These are phyloP conservation scores for Isoetes taiwanensis DNA, from an alignment of 75 land plant genomes.

Conservation along the genomic window DNA sequence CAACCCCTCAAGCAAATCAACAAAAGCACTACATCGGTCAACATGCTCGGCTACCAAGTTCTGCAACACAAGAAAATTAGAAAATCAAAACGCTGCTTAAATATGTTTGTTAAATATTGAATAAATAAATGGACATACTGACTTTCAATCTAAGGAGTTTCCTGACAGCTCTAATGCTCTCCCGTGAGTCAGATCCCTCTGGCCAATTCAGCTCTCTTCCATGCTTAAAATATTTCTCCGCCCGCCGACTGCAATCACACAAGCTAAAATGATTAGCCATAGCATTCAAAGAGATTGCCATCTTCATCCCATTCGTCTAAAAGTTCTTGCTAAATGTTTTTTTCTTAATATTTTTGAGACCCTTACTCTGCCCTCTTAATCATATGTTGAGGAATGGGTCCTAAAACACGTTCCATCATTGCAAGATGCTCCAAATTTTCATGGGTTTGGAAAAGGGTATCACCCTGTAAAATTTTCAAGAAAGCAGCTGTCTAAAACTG, in stretches of 20 bases:
- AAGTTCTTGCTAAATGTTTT: not conserved
- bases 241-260: conserved; percentile 34
- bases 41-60: not conserved
- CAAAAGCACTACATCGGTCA: not conserved
- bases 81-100: not conserved
- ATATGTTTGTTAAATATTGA: not conserved
- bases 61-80: not conserved
- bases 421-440: conserved; percentile 77
- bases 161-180: conserved; percentile 53
- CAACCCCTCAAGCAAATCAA: conserved; percentile 9
- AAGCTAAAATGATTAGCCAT: not conserved
- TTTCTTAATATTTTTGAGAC: not conserved
- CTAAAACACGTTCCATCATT: conserved; percentile 77
- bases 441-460: conserved; percentile 73
- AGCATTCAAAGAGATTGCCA: not conserved
- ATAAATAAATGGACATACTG: not conserved
- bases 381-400: conserved; percentile 47
- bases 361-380: conserved; percentile 52
- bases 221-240: conserved; percentile 67
- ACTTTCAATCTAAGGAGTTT: conserved; percentile 70
- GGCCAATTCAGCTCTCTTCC: conserved; percentile 74
- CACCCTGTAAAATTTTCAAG: conserved; percentile 31
- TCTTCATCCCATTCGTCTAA: not conserved
- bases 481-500: not conserved
- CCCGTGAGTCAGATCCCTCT: conserved; percentile 71